Evolutionary conservation across 371 early-diverging fungal species (phyloP).

Genomic region (Thermomucor indicae-seudaticae): DNA sequence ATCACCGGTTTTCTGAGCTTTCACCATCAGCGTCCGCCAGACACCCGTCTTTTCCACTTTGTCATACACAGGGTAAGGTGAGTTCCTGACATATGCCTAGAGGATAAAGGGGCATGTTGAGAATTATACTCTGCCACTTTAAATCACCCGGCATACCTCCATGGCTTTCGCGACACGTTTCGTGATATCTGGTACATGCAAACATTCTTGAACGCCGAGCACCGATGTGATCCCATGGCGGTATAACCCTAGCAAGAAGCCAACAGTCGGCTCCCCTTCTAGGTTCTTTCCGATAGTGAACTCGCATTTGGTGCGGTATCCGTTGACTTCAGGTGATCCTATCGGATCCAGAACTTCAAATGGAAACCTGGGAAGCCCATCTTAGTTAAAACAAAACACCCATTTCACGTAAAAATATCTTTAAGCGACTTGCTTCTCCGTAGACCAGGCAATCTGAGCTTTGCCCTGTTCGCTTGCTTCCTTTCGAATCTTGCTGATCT

Average conservation of each 20-base stretch:
- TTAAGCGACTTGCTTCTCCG: slow-evolving; percentile 18
- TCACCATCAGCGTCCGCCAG: slow-evolving; percentile 64
- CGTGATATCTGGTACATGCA: slow-evolving; percentile 51
- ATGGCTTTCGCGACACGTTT: slow-evolving; percentile 50
- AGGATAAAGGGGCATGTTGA: not conserved
- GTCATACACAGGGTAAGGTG: slow-evolving; percentile 55
- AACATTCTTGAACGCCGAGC: slow-evolving; percentile 41
- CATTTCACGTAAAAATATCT: not conserved
- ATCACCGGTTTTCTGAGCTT: slow-evolving; percentile 43
- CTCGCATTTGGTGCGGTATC: slow-evolving; percentile 83
- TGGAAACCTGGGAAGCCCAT: not conserved
- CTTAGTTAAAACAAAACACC: not conserved
- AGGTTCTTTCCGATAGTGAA: slow-evolving; percentile 69
- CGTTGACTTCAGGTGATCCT: slow-evolving; percentile 59
- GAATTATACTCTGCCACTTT: not conserved
- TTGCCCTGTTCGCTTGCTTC: slow-evolving; percentile 17
- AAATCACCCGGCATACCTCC: slow-evolving; percentile 19
- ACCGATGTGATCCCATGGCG: slow-evolving; percentile 60
- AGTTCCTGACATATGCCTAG: slow-evolving; percentile 43
- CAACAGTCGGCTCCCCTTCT: slow-evolving; percentile 57
- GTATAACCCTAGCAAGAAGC: slow-evolving; percentile 70
- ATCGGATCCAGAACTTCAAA: slow-evolving; percentile 45
- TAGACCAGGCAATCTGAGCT: slow-evolving; percentile 31
- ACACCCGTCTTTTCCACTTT: slow-evolving; percentile 57
- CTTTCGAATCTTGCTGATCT: slow-evolving; percentile 15